Conservation (phyloP, 345 rosid genomes). For the Populus euphratica region DNA sequence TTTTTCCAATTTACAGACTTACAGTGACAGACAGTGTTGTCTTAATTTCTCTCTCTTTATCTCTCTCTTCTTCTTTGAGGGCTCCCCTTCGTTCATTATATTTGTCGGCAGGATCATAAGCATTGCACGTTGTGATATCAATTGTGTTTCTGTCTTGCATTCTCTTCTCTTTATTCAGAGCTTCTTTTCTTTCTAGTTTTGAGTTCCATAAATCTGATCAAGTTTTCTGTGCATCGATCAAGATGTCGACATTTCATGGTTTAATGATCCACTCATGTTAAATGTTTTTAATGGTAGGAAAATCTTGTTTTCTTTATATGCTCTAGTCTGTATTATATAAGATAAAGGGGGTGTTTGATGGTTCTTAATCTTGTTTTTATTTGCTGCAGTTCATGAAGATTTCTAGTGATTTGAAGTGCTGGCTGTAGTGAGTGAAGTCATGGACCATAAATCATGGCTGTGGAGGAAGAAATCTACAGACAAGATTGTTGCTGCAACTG, state of each 20-base stretch:
- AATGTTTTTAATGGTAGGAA: not conserved
- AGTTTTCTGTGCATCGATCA: not conserved
- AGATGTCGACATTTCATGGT: not conserved
- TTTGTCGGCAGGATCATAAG: slow-evolving; percentile 17
- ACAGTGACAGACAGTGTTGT: slow-evolving; percentile 24
- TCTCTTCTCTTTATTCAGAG: not conserved
- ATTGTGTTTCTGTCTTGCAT: not conserved
- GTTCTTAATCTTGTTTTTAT: not conserved
- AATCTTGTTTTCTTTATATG: not conserved
- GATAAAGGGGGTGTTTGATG: not conserved
- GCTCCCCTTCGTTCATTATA: not conserved
- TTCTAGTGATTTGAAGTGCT: not conserved
- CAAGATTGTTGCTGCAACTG: slow-evolving; percentile 41
- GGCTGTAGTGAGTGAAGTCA: slow-evolving; percentile 19
- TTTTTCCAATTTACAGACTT: slow-evolving; percentile 19
- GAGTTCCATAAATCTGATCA: not conserved
- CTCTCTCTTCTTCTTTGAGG: not conserved
- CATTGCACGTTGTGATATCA: not conserved
- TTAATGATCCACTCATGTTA: not conserved
- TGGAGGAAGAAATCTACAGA: slow-evolving; percentile 81
- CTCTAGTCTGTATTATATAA: not conserved
- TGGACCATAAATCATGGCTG: slow-evolving; percentile 81
- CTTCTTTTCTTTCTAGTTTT: not conserved
- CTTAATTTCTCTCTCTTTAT: slow-evolving; percentile 2
- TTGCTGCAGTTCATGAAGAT: slow-evolving; percentile 20